Base-by-base conservation (phyloP, 2,329 filamentous ascomycete genomes). In the Curvularia spicifera region DNA sequence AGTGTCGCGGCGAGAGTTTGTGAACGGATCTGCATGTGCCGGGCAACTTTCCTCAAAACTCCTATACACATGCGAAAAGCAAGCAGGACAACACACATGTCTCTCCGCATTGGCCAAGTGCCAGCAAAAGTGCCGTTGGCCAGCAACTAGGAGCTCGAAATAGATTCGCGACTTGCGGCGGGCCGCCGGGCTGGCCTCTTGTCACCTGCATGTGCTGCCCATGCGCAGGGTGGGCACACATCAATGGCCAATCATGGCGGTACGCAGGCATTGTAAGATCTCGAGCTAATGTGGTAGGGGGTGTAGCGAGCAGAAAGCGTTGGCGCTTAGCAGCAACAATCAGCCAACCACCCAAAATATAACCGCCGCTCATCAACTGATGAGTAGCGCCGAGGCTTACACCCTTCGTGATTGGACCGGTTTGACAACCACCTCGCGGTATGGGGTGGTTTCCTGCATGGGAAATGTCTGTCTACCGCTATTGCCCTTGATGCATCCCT, bases 261-360 rank as follows among this genome's bases (percentile, higher is more conserved):
- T 22, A 49, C 55, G 50, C 60, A 56, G 51, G 42, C 47, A 56
- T 58, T 26, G 46, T 48, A 61, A 61, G 59, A 65, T 63, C 59
- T 61, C 55, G 24, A 46, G 53, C 58, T 51, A 51, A 59, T 56
- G 62, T 66, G 65, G 66, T 66, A 66, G 59, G 62, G 56, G 43
- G 57, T 68, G 65, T 67, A 71, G 69, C 70, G 67, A 70, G 67
- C 59, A 56, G 67, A 45, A 59, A 67, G 61, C 60, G 59, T 68
- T 70, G 72, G 74, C 74, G 74, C 74, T 74, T 77, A 76, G 28
- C 64, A 65, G 67, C 57, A 59, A 56, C 31, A 58, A 48, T 59
- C 63, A 63, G 57, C 72, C 73, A 76, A 74, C 71, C 71, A 75
- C 71, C 68, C 65, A 68, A 66, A 67, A 70, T 63, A 69, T 75